A percentile compares a stretch with the other conserved stretches of the same genome.
Conservation (phyloP, 1,139 yeast genomes). For the Protomyces macrosporus region DNA sequence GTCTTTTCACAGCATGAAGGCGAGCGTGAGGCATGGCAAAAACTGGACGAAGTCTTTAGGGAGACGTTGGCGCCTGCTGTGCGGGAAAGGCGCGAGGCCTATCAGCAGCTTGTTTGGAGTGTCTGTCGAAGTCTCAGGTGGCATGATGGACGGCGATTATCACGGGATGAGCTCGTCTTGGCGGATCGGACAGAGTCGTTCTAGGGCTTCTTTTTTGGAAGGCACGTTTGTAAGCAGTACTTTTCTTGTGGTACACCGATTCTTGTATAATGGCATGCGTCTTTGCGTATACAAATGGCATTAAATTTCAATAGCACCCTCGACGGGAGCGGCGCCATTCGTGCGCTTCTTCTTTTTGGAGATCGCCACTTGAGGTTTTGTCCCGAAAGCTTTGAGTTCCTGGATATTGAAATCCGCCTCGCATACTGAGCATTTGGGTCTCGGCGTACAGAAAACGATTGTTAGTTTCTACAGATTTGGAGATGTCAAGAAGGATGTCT, state of each 20-base stretch:
- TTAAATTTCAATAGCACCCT: background rate
- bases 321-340: background rate
- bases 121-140: slow-evolving; percentile 14
- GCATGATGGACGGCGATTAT: slow-evolving; percentile 16
- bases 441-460: slow-evolving; percentile 41
- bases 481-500: background rate
- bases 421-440: slow-evolving; percentile 57
- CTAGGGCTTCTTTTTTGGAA: too few relatives aligned
- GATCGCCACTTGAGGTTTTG: slow-evolving; percentile 18
- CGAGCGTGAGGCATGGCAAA: background rate
- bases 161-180: background rate
- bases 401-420: slow-evolving; percentile 51
- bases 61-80: background rate
- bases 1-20: background rate
- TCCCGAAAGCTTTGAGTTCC: slow-evolving; percentile 18
- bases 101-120: slow-evolving; percentile 19
- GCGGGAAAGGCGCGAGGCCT: slow-evolving; percentile 5
- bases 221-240: too few relatives aligned
- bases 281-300: background rate
- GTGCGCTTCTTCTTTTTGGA: slow-evolving; percentile 13
- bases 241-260: too few relatives aligned
- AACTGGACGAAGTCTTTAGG: background rate
- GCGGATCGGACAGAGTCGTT: background rate
- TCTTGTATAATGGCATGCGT: too few relatives aligned
- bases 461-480: slow-evolving; percentile 41